Evolutionary conservation across 257 asterid species (phyloP).

Genomic region (Solanum dulcamara): DNA sequence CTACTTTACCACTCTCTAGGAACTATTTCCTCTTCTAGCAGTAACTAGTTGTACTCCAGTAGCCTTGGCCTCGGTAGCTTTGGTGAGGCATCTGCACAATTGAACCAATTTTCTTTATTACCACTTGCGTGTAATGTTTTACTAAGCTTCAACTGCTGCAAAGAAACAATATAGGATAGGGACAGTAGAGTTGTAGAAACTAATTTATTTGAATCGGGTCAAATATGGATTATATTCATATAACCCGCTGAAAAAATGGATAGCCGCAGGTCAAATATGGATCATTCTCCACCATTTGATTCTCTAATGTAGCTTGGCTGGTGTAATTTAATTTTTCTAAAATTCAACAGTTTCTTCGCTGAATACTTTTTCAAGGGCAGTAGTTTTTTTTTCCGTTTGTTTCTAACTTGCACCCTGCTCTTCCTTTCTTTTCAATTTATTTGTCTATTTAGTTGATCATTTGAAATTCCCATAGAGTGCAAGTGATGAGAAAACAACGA

Average conservation of each 20-base stretch:
- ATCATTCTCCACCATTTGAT: not conserved
- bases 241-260: too few species aligned
- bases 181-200: too few species aligned
- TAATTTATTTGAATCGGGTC: too few species aligned
- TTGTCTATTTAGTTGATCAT: too few species aligned
- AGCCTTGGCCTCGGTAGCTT: not conserved
- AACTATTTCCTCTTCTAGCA: slow-evolving; percentile 72
- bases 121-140: not conserved
- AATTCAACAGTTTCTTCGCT: not conserved
- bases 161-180: too few species aligned
- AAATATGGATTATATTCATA: too few species aligned
- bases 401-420: too few species aligned
- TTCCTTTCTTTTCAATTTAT: too few species aligned
- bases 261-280: too few species aligned
- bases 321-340: not conserved
- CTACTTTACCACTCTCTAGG: slow-evolving; percentile 67
- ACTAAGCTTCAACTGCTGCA: too few species aligned
- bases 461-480: not conserved
- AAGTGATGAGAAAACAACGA: not conserved
- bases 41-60: not conserved
- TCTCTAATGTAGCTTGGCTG: not conserved
- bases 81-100: not conserved
- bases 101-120: not conserved
- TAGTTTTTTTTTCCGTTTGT: too few species aligned
- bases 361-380: not conserved